A percentile compares a stretch with the other conserved stretches of the same genome.
Conservation (phyloP, 2,329 filamentous ascomycete genomes). For the Botrytis elliptica region DNA sequence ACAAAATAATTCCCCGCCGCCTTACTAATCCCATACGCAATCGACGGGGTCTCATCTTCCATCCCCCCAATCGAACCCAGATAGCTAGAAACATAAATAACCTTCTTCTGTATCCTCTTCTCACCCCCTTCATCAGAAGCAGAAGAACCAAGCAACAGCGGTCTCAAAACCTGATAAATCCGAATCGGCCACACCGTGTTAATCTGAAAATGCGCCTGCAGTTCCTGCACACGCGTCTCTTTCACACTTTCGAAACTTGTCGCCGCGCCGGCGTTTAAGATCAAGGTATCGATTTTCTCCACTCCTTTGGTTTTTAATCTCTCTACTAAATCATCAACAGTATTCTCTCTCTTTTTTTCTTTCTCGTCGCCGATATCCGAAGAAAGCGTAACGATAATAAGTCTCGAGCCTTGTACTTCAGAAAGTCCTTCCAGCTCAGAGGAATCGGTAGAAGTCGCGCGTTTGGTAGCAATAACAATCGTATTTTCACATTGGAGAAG, state of each 20-base stretch:
- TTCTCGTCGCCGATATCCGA: neutral
- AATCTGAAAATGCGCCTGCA: conserved; percentile 40
- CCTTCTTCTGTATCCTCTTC: conserved; percentile 37
- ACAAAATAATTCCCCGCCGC: conserved; percentile 41
- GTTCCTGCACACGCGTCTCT: neutral
- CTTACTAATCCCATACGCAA: conserved; percentile 49
- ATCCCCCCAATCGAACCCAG: conserved; percentile 32
- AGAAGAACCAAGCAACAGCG: conserved; percentile 39
- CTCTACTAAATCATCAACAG: neutral
- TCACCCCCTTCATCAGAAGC: conserved; percentile 18
- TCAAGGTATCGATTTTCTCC: conserved; percentile 47
- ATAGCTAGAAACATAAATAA: conserved; percentile 41
- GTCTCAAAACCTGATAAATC: conserved; percentile 46
- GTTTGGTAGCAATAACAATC: conserved; percentile 44
- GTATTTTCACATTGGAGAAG: conserved; percentile 43
- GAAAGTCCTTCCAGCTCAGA: neutral
- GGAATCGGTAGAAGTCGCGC: conserved; percentile 32
- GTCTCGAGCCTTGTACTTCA: neutral
- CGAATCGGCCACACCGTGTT: conserved; percentile 47
- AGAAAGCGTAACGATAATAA: neutral
- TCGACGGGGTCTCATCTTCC: conserved; percentile 23
- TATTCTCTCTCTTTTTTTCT: rapidly evolving
- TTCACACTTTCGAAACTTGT: no score
- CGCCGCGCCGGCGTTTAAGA: conserved; percentile 49
- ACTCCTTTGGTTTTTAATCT: conserved; percentile 36